Base-by-base conservation (phyloP, 306 rosid genomes). In the Pyrus pyrifolia region DNA sequence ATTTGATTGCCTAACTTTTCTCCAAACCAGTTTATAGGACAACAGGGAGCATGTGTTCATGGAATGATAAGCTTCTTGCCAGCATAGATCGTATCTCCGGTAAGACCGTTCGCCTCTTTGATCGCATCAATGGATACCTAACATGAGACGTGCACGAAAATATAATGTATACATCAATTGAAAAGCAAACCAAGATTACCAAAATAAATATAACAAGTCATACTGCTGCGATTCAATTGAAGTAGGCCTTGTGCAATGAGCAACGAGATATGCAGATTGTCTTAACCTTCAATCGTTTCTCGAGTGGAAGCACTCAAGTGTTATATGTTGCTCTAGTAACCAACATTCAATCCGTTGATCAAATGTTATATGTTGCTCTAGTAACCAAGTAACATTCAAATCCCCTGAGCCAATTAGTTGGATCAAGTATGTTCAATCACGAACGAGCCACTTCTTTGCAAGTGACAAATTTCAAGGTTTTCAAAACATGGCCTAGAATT, bases 1-100 rank as follows among this genome's bases (percentile, higher is more conserved):
- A 12, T 31, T 3, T 21, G 23, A 27, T 31, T 38, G 15, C 11
- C 12, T 3, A n/a, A 33, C 42, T 2, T 40, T 67, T 65, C n/a
- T 49, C 4, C 15, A 57, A 33, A 76, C 35, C 57, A 58, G 74
- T 74, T 17, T 6, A 2, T 12, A 27, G 4, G 29, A n/a, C 49
- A 1, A 67, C 29, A 52, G 44, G 38, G 53, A n/a, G 13, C 18
- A 10, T 46, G 38, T n/a, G 38, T 46, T 73, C 44, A 77, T 23
- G 85, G 85, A 78, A 82, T 82, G 35, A 67, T 68, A 8, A 82
- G 78, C 81, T 82, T 82, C 72, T 77, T 82, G 67, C 85, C 85
- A 10, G 82, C 81, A 18, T 77, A 77, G n/a, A 82, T 82, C 53
- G 75, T 82, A 40, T 77, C 75, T 11, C 81, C 81, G 21, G 33